phyloP scores from a whole-genome alignment of 495 filamentous ascomycete genomes.

The Chaetomium fimeti region DNA sequence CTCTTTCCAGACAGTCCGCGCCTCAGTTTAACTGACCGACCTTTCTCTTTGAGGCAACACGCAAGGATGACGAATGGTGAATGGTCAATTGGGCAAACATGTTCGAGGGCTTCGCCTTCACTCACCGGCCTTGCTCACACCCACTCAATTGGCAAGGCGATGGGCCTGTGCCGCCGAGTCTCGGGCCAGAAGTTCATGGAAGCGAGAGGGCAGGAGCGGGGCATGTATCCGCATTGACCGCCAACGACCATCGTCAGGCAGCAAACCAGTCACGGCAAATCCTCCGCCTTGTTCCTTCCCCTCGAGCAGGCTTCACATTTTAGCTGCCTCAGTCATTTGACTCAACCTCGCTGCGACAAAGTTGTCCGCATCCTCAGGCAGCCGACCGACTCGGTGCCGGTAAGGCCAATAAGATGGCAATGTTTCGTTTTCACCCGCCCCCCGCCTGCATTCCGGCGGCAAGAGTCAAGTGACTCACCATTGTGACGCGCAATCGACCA shows the following conservation, averaged over 20 bases:
- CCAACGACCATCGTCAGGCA: background rate
- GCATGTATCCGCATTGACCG: constrained; percentile 4
- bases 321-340: background rate
- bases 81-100: background rate
- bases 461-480: constrained; percentile 32
- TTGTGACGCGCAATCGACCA: background rate
- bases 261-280: background rate
- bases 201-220: background rate
- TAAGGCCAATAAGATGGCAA: constrained; percentile 6
- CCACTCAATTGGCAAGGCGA: background rate
- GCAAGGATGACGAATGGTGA: background rate
- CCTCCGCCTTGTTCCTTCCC: background rate
- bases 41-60: background rate
- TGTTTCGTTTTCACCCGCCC: constrained; percentile 9
- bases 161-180: background rate
- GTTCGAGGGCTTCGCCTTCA: background rate
- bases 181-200: background rate
- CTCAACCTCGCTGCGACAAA: background rate
- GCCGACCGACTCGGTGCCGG: background rate
- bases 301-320: background rate
- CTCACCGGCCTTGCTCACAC: background rate
- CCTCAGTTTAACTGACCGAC: background rate
- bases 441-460: background rate
- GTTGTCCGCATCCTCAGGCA: background rate
- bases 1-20: constrained; percentile 4